Base-by-base conservation (phyloP, 1,284 basidiomycete genomes). In the Irpex rosettiformis region DNA sequence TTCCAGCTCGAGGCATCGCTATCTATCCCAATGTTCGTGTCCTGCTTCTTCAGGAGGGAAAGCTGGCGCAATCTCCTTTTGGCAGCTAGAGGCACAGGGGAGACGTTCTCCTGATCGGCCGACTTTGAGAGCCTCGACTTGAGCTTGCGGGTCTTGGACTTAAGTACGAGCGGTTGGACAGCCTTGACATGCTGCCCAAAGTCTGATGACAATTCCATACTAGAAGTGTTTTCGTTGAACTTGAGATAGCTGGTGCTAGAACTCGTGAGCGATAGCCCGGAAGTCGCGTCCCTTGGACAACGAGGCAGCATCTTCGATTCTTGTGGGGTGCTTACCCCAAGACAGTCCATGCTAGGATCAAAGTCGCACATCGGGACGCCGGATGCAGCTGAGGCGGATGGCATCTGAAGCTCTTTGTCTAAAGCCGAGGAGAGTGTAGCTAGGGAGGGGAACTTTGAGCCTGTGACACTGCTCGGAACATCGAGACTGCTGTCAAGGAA, bases 181-280 rank as follows among this genome's bases (percentile, higher is more conserved):
- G 75, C 78, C 55, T 78, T 79, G 11, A 78, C 76, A 52, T 68
- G 70, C 62, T 52, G 49, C 13, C 6, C 21, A 8, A 47, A 47
- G 25, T 55, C 58, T 21, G 52, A 61, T 58, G 67, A 66, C 40
- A 69, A 60, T 42, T 67, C 67, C 43, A 69, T 67, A 52, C 72
- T 68, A 21, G 73, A 64, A 57, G 64, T 60, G 63, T 77, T 71
- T 67, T 82, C 75, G 63, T 81, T 77, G 57, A 85, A 84, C 72
- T 79, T 82, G 66, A 85, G 81, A 73, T 87, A 86, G 60, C 79
- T 72, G 70, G 87, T 83, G 66, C 82, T 84, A 57, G 85, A 84
- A 63, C 80, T 80, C 63, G 76, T 74, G 58, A 61, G 65, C 24
- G 67, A 63, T 28, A 68, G 60, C 66, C 68, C 61, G 37, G 70